Conservation (phyloP, 371 early-diverging fungal genomes). For the Nematocida sp. region DNA sequence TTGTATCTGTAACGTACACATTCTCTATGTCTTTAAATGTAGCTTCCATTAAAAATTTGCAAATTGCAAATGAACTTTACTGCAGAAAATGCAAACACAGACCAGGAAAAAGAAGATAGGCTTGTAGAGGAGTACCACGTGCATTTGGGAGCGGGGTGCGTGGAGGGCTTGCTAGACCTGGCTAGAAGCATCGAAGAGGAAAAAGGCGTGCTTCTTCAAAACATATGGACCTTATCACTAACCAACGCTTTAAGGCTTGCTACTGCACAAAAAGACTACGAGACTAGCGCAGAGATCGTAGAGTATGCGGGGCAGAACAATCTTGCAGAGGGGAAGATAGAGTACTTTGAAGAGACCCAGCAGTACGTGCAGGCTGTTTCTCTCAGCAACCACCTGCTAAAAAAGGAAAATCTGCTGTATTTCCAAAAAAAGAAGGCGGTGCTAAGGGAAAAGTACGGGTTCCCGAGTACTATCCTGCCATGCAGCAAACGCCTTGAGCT, state of each 20-base stretch:
- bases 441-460: background rate
- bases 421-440: background rate
- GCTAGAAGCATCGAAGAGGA: background rate
- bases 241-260: slow-evolving; percentile 6
- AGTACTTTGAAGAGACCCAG: slow-evolving; percentile 1
- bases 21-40: background rate
- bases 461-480: background rate
- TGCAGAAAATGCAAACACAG: background rate
- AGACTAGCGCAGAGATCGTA: background rate
- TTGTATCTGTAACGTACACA: too few relatives aligned
- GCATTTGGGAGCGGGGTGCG: background rate
- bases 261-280: background rate
- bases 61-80: slow-evolving; percentile 35
- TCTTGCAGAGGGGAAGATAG: background rate
- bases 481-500: background rate
- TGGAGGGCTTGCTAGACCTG: slow-evolving; percentile 16
- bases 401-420: background rate
- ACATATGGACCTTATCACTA: background rate
- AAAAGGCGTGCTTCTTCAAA: background rate
- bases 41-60: slow-evolving; percentile 24
- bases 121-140: background rate
- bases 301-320: background rate
- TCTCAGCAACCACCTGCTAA: slow-evolving; percentile 4
- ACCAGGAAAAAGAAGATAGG: background rate
- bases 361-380: background rate